phyloP scores from a whole-genome alignment of 371 early-diverging fungal genomes.

The Mucor saturninus region DNA sequence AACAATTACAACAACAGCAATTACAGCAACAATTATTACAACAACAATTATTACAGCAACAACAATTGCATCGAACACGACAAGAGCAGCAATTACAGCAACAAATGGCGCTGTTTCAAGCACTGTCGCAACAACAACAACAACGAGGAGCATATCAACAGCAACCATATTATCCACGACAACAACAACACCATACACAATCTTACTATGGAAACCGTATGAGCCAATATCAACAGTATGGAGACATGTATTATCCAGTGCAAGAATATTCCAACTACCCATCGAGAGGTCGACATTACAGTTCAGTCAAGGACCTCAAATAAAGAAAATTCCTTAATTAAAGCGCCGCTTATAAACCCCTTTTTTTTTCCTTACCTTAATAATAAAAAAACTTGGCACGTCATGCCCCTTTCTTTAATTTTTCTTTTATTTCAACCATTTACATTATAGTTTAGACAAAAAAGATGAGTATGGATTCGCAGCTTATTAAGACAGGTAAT shows the following conservation, averaged over 20 bases:
- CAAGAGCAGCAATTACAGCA: neutral
- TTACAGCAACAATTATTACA: conserved; percentile 10
- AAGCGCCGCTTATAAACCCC: neutral
- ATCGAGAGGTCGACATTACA: conserved; percentile 2
- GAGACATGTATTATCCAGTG: neutral
- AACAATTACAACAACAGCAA: conserved; percentile 4
- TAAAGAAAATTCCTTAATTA: neutral
- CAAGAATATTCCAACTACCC: neutral
- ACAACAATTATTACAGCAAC: conserved; percentile 1
- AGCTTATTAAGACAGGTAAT: conserved; percentile 57
- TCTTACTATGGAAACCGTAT: neutral
- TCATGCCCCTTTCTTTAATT: conserved; percentile 6
- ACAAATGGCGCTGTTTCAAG: too few species aligned
- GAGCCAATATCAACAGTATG: neutral
- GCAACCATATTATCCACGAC: neutral
- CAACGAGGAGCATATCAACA: conserved; percentile 2
- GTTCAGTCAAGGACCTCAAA: conserved; percentile 9
- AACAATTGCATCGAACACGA: neutral
- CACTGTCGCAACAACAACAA: neutral
- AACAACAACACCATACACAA: neutral
- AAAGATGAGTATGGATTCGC: conserved; percentile 51
- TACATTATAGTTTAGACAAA: neutral
- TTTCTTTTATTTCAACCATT: conserved; percentile 1
- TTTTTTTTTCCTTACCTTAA: neutral
- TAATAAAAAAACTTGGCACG: conserved; percentile 3